phyloP scores from a whole-genome alignment of 169 alveolate species.

The Plasmodium vinckei region DNA sequence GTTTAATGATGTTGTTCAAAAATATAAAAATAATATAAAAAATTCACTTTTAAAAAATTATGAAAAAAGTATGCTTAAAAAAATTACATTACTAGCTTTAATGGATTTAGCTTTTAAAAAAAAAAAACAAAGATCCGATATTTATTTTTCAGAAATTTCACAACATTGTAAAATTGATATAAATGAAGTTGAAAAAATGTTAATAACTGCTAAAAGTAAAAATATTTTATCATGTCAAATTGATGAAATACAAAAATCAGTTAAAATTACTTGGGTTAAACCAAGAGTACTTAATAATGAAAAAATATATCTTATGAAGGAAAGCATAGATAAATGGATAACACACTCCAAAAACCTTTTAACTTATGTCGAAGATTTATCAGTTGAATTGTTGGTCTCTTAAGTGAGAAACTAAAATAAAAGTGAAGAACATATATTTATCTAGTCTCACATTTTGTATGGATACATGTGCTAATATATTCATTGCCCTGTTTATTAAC shows the following conservation, averaged over 20 bases:
- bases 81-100: conserved; percentile 82
- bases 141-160: conserved; percentile 83
- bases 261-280: conserved; percentile 85
- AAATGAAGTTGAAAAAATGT: conserved; percentile 82
- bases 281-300: conserved; percentile 83
- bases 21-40: conserved; percentile 35
- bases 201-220: conserved; percentile 83
- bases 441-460: too few species aligned
- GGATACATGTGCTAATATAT: neutral
- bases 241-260: conserved; percentile 81
- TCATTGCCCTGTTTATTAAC: too few species aligned
- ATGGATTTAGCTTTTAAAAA: conserved; percentile 86
- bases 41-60: conserved; percentile 68
- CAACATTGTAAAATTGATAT: conserved; percentile 81
- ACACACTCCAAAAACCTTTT: conserved; percentile 30
- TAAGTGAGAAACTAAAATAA: too few species aligned
- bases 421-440: too few species aligned
- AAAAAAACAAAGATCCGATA: conserved; percentile 82
- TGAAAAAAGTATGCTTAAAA: conserved; percentile 77
- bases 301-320: conserved; percentile 41
- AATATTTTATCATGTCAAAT: conserved; percentile 82
- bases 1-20: conserved; percentile 24
- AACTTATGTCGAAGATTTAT: conserved; percentile 76
- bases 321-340: conserved; percentile 59
- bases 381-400: conserved; percentile 52